Evolutionary conservation across 2,329 filamentous ascomycete species (phyloP), one percentile per base, ranked within the genome.

Genomic region (Clarireedia sp.): DNA sequence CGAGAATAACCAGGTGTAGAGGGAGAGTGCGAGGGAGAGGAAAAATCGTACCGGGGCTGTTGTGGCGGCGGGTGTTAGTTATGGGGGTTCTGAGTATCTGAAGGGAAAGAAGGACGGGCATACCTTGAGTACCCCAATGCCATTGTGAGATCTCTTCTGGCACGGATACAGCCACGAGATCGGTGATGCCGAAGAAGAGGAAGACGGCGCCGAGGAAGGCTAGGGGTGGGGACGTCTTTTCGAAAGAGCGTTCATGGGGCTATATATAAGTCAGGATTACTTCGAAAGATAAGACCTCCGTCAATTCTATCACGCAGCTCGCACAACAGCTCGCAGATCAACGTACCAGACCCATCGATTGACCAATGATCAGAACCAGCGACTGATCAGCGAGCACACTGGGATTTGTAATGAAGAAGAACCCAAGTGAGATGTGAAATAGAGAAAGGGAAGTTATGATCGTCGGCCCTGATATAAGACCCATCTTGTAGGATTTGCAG

Each of bases 341-440:
- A 66, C 77, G 57, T 77, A 92, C 89, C 69, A 96, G 80, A 63
- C 85, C 82, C 83, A 95, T 88, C 52, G 88, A 83, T 71, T 95
- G 87, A 54, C 90, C 90, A 24, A 96, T 74, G 29, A 96, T 79
- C 63, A 83, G 89, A 48, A 96, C 88, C 21, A 95, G 71, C 51
- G 86, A 83, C 66, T 95, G 89, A 67, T 92, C 86, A 48, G 87
- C 83, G 64, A 96, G 78, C 44, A 80, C 77, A 59, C 75, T 73
- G 5, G 91, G 91, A 57, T 79, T 84, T 43, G 82, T 86, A 65
- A 95, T 78, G 73, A 96, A 86, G 75, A 94, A 89, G 72, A 86
- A 90, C 65, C 85, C 90, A 48, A 94, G 76, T 5, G 88, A 89
- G 61, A 96, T 72, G 73, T 96, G 89, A 75, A 94, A 90, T 68